Conservation (phyloP, 306 rosid genomes). For the Gastrolobium villosum region DNA sequence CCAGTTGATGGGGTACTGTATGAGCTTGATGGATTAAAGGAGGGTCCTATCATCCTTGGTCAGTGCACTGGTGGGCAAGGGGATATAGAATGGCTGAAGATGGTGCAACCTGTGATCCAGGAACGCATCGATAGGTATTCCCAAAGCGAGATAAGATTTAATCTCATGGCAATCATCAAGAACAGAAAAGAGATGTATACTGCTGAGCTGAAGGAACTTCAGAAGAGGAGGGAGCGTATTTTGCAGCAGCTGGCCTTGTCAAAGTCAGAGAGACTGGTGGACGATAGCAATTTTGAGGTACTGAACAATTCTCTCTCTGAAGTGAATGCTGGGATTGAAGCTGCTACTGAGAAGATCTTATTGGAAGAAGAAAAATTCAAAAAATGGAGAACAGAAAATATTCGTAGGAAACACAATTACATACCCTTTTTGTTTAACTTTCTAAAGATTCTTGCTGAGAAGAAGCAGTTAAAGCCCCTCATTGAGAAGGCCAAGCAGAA, state of each 20-base stretch:
- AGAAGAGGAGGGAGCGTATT: slow-evolving; percentile 93
- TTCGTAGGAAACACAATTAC: slow-evolving; percentile 95
- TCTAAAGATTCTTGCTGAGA: slow-evolving; percentile 95
- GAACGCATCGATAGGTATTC: slow-evolving; percentile 94
- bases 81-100: slow-evolving; percentile 86
- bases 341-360: slow-evolving; percentile 84
- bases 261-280: slow-evolving; percentile 72
- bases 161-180: slow-evolving; percentile 92
- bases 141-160: slow-evolving; percentile 89
- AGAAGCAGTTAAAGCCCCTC: slow-evolving; percentile 98
- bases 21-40: slow-evolving; percentile 98
- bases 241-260: slow-evolving; percentile 85
- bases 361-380: slow-evolving; percentile 95
- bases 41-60: slow-evolving; percentile 97
- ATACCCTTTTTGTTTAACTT: slow-evolving; percentile 97
- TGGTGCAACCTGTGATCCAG: slow-evolving; percentile 96
- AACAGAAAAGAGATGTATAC: slow-evolving; percentile 93
- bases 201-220: slow-evolving; percentile 94
- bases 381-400: slow-evolving; percentile 95
- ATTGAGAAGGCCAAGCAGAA: slow-evolving; percentile 98
- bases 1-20: slow-evolving; percentile 93
- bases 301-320: slow-evolving; percentile 93
- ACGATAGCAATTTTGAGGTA: slow-evolving; percentile 64
- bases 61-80: slow-evolving; percentile 89
- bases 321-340: slow-evolving; percentile 92